Percentiles rank a stretch among this genome's conserved stretches.
Conservation (phyloP, 169 alveolate genomes). For the Eimeria zaria region DNA sequence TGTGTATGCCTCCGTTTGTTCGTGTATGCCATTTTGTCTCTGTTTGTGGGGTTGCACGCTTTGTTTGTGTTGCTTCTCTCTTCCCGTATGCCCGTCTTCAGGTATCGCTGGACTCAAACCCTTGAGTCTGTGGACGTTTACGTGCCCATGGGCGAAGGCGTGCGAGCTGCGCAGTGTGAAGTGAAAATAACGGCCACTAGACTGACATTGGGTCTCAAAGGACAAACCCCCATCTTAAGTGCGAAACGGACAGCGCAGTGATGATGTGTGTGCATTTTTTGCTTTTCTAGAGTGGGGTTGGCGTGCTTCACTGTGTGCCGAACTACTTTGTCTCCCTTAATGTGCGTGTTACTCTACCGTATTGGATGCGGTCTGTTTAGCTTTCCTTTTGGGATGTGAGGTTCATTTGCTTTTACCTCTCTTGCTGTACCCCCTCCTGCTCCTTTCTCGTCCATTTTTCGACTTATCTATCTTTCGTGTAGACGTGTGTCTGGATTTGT, state of each 20-base stretch:
- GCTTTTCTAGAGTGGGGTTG: neutral
- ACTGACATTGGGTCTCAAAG: conserved; percentile 83
- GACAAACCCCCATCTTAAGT: conserved; percentile 78
- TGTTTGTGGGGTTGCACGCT: neutral
- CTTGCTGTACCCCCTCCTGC: neutral
- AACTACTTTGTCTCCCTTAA: neutral
- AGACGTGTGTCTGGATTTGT: neutral
- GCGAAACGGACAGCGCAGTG: neutral
- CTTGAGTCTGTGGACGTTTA: conserved; percentile 88
- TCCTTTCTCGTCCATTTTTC: neutral
- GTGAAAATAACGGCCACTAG: conserved; percentile 78
- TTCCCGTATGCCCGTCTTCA: neutral
- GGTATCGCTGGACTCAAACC: conserved; percentile 88
- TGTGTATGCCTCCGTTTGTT: neutral
- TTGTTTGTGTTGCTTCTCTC: neutral
- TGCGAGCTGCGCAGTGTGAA: conserved; percentile 83
- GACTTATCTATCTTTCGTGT: neutral
- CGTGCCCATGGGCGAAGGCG: conserved; percentile 86
- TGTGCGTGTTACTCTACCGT: neutral
- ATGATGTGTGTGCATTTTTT: neutral
- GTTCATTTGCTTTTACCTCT: neutral
- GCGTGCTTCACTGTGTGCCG: neutral
- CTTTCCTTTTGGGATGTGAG: neutral
- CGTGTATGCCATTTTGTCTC: neutral
- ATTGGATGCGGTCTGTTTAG: neutral